Percentiles rank a stretch among this genome's conserved stretches.
phyloP scores from a whole-genome alignment of 495 filamentous ascomycete genomes.

The Annulohypoxylon bovei region DNA sequence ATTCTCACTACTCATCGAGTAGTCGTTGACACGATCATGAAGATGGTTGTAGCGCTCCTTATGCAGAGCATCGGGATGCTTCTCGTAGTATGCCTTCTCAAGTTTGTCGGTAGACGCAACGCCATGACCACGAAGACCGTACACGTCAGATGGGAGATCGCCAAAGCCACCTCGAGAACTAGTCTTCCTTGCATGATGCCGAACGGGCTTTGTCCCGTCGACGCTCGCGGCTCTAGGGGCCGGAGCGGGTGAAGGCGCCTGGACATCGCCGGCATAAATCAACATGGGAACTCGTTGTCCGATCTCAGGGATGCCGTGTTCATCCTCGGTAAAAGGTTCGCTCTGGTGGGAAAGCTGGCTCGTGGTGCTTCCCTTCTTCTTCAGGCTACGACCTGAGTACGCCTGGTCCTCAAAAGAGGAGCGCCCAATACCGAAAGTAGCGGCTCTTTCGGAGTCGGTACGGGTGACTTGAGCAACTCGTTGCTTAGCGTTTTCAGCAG shows the following conservation, averaged over 20 bases:
- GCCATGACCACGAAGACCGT: slow-evolving; percentile 88
- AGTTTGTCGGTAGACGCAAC: slow-evolving; percentile 74
- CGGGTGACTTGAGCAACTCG: slow-evolving; percentile 83
- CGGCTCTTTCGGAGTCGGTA: slow-evolving; percentile 86
- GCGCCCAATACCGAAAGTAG: slow-evolving; percentile 81
- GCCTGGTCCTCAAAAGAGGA: slow-evolving; percentile 59
- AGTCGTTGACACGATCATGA: slow-evolving; percentile 75
- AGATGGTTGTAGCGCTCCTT: slow-evolving; percentile 68
- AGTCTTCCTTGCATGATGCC: slow-evolving; percentile 71
- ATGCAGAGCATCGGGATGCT: slow-evolving; percentile 81
- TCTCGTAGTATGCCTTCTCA: slow-evolving; percentile 88
- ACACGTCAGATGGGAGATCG: slow-evolving; percentile 75
- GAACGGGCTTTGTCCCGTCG: slow-evolving; percentile 65
- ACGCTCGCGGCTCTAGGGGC: slow-evolving; percentile 65
- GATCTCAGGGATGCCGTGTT: slow-evolving; percentile 90
- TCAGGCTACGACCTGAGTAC: slow-evolving; percentile 53
- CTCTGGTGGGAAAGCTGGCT: slow-evolving; percentile 61
- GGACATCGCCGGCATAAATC: slow-evolving; percentile 92
- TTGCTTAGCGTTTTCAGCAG: slow-evolving; percentile 78
- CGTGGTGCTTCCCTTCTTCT: slow-evolving; percentile 70
- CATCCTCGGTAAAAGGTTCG: slow-evolving; percentile 66
- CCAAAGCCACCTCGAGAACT: slow-evolving; percentile 56
- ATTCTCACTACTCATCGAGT: slow-evolving; percentile 89
- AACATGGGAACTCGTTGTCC: slow-evolving; percentile 93
- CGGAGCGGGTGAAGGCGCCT: slow-evolving; percentile 87